Evolutionary conservation across 2,329 filamentous ascomycete genomes (phyloP).

Genomic region (Aspergillus piperis): DNA sequence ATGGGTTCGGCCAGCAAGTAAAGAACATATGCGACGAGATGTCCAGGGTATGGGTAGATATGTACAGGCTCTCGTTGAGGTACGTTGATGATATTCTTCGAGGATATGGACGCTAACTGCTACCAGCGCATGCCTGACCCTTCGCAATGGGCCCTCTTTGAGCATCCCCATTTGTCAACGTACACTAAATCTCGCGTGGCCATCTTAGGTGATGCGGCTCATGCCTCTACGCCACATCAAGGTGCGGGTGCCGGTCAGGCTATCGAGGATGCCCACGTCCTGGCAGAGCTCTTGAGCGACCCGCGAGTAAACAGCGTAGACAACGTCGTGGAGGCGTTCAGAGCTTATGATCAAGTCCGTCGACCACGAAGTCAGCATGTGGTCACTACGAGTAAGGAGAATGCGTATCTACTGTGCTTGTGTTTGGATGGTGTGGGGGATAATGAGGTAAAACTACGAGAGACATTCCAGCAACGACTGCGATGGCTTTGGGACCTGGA

Average conservation of each 20-base stretch:
- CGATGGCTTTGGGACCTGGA: constrained; percentile 40
- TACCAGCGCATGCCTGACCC: constrained; percentile 8
- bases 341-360: constrained; percentile 54
- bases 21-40: constrained; percentile 34
- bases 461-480: constrained; percentile 27
- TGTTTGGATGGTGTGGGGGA: constrained; percentile 28
- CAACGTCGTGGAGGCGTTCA: constrained; percentile 50
- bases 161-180: constrained; percentile 34
- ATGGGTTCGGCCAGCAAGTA: constrained; percentile 33
- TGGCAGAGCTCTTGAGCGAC: constrained; percentile 51
- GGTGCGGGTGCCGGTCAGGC: constrained; percentile 43
- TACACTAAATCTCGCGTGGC: constrained; percentile 33
- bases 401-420: constrained; percentile 36
- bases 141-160: constrained; percentile 41
- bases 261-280: constrained; percentile 41
- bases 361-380: constrained; percentile 53
- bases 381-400: constrained; percentile 53
- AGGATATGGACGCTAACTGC: not conserved
- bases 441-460: constrained; percentile 28
- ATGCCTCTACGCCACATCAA: constrained; percentile 41
- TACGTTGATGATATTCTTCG: constrained; percentile 9
- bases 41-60: constrained; percentile 30
- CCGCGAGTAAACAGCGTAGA: constrained; percentile 26
- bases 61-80: constrained; percentile 31
- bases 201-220: constrained; percentile 43